Percentiles rank a stretch among this genome's conserved stretches.
phyloP scores from a whole-genome alignment of 306 rosid species.

The Crotalaria pallida region DNA sequence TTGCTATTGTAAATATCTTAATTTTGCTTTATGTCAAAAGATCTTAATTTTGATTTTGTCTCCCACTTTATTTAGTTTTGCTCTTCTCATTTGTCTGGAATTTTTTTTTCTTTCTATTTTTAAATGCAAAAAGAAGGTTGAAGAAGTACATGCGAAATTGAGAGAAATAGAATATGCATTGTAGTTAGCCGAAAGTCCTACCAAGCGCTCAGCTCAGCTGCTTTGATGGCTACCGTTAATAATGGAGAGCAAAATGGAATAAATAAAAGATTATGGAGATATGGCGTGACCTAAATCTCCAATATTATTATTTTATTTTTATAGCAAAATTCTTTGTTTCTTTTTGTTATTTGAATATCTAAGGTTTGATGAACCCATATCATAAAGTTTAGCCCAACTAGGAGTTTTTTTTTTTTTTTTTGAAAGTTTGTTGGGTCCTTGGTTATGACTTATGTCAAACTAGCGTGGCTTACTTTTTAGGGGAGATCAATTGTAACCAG shows the following conservation, averaged over 20 bases:
- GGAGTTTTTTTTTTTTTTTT: not conserved
- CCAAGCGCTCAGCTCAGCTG: not conserved
- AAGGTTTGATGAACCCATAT: not conserved
- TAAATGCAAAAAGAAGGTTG: not conserved
- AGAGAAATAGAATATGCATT: not conserved
- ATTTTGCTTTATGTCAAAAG: conserved; percentile 13
- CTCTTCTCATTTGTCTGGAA: not conserved
- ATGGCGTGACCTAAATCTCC: not conserved
- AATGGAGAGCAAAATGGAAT: not conserved
- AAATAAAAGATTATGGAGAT: not conserved
- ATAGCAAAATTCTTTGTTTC: too few species aligned
- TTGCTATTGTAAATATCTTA: conserved; percentile 25
- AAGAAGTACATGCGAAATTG: not conserved
- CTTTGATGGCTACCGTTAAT: not conserved
- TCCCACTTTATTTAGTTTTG: not conserved
- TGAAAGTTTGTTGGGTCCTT: too few species aligned
- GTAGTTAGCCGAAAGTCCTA: not conserved
- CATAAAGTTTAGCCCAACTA: not conserved
- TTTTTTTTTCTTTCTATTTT: not conserved
- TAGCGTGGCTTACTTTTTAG: not conserved
- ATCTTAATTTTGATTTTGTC: not conserved
- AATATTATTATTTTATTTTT: not conserved
- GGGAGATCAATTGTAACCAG: not conserved
- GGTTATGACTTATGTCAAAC: not conserved
- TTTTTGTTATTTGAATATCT: not conserved